A percentile compares a stretch with the other conserved stretches of the same genome.
These are phyloP conservation scores for Ceriops tagal DNA, from an alignment of 345 rosid species.

Conservation along the genomic window DNA sequence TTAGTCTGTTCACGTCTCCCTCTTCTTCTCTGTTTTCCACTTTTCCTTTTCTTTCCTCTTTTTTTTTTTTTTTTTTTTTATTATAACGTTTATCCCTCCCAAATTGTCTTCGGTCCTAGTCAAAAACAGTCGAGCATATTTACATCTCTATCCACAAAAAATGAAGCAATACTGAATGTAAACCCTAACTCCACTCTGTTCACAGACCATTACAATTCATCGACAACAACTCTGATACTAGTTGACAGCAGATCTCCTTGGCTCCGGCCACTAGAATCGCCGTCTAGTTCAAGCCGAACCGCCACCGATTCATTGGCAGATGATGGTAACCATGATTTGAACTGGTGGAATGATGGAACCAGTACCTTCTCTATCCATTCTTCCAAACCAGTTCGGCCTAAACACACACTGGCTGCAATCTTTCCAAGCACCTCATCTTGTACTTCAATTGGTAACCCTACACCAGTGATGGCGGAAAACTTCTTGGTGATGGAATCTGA, in stretches of 20 bases:
- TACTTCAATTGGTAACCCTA: constrained; percentile 44
- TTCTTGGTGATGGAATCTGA: constrained; percentile 46
- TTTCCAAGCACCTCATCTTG: constrained; percentile 68
- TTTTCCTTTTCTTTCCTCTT: not conserved
- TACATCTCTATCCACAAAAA: not conserved
- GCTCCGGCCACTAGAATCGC: constrained; percentile 30
- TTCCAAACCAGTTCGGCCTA: constrained; percentile 60
- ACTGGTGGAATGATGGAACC: constrained; percentile 57
- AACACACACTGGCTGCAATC: constrained; percentile 62
- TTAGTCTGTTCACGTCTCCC: not conserved
- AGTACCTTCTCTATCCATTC: constrained; percentile 77
- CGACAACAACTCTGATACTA: constrained; percentile 48
- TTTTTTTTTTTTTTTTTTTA: not conserved
- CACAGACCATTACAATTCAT: constrained; percentile 30
- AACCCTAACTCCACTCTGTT: not conserved
- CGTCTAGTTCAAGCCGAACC: constrained; percentile 52
- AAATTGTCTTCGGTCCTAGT: not conserved
- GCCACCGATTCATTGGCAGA: constrained; percentile 30
- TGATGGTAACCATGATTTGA: constrained; percentile 40
- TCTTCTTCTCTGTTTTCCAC: not conserved
- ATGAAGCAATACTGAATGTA: not conserved
- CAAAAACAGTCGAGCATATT: not conserved
- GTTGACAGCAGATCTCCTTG: constrained; percentile 64
- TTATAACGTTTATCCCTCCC: not conserved
- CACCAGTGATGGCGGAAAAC: constrained; percentile 37